phyloP scores from a whole-genome alignment of 164 flowering plant genomes.

The Houttuynia cordata region DNA sequence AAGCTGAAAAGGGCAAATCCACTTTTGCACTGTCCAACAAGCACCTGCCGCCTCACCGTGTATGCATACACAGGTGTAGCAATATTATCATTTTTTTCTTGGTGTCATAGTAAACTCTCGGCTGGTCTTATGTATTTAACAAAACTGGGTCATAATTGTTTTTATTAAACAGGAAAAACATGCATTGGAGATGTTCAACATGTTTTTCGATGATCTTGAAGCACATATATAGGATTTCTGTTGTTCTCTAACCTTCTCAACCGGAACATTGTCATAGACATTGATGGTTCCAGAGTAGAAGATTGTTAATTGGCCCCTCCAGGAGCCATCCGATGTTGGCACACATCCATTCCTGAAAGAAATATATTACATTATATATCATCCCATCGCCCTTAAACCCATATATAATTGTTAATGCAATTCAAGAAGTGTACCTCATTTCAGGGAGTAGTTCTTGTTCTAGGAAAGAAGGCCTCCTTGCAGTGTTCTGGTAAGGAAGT shows the following conservation, averaged over 20 bases:
- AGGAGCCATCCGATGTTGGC: background rate
- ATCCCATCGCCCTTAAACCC: background rate
- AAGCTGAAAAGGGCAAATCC: no score
- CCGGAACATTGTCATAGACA: constrained; percentile 20
- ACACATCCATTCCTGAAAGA: constrained; percentile 1
- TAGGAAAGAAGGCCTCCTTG: background rate
- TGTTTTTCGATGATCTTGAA: background rate
- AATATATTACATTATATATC: background rate
- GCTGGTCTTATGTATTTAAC: no score
- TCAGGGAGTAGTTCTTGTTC: background rate
- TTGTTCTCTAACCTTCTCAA: constrained; percentile 16
- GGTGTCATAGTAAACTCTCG: no score
- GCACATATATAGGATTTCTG: background rate
- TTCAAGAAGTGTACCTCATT: background rate
- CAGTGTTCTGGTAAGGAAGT: background rate
- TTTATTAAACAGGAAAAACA: no score
- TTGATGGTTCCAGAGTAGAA: constrained; percentile 22
- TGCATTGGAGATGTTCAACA: background rate
- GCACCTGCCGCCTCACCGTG: no score
- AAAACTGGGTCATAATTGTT: no score
- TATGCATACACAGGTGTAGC: no score
- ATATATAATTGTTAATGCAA: background rate
- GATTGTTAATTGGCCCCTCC: constrained; percentile 20
- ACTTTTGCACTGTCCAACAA: no score
- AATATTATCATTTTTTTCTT: no score